phyloP scores from a whole-genome alignment of 176 grass and related monocot genomes.

The Bolboschoenus planiculmis region DNA sequence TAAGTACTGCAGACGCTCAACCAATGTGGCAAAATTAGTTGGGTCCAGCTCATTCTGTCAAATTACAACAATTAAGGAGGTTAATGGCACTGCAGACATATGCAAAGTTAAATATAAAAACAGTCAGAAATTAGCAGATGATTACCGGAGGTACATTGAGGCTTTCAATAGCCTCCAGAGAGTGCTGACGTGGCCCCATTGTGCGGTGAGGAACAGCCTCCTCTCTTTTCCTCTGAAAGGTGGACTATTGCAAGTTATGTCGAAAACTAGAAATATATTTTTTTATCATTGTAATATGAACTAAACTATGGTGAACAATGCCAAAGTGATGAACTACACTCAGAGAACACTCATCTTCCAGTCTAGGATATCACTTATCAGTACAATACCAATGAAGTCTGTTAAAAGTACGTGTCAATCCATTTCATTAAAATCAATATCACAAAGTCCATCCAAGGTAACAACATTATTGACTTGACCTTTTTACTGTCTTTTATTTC shows the following conservation, averaged over 20 bases:
- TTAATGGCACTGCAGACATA: background rate
- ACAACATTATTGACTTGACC: background rate
- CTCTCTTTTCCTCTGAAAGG: slow-evolving; percentile 52
- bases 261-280: background rate
- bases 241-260: background rate
- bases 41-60: slow-evolving; percentile 56
- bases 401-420: background rate
- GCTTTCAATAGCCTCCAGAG: slow-evolving; percentile 54
- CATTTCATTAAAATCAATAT: background rate
- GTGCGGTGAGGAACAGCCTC: slow-evolving; percentile 56
- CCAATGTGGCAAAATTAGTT: slow-evolving; percentile 51
- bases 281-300: background rate
- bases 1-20: slow-evolving; percentile 63
- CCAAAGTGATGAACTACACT: background rate
- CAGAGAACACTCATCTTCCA: background rate
- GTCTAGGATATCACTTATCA: background rate
- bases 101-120: background rate
- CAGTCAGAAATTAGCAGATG: background rate
- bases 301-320: background rate
- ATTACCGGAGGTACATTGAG: slow-evolving; percentile 37
- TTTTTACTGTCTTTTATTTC: background rate
- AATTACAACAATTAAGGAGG: slow-evolving; percentile 23
- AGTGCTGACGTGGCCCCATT: slow-evolving; percentile 73
- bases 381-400: background rate
- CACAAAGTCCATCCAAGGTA: background rate